These are phyloP conservation scores for Teunomyces pallodes DNA, from an alignment of 805 yeast genomes.

Conservation along the genomic window DNA sequence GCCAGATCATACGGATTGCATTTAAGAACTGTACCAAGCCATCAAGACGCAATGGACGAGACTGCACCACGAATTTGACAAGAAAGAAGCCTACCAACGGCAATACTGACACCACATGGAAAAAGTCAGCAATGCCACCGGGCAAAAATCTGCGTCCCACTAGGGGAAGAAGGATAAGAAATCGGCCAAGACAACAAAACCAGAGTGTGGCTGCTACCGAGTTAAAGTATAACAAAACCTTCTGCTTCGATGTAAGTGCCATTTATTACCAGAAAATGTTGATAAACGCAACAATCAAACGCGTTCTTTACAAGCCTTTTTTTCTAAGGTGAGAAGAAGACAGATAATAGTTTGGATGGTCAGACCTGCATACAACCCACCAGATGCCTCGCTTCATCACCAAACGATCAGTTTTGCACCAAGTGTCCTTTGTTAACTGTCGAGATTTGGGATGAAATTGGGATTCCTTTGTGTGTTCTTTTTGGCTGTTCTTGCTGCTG, in stretches of 20 bases:
- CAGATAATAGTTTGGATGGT: not conserved
- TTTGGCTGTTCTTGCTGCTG: slow-evolving; percentile 23
- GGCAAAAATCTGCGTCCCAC: slow-evolving; percentile 66
- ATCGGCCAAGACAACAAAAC: slow-evolving; percentile 48
- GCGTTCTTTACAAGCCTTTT: not conserved
- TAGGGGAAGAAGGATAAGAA: slow-evolving; percentile 53
- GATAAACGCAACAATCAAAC: not conserved
- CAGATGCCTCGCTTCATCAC: slow-evolving; percentile 6
- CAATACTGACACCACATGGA: slow-evolving; percentile 38
- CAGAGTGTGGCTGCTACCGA: slow-evolving; percentile 41
- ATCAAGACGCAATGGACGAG: slow-evolving; percentile 2
- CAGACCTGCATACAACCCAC: not conserved
- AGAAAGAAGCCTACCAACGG: slow-evolving; percentile 27
- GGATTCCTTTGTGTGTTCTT: slow-evolving; percentile 10
- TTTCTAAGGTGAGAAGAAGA: too few relatives aligned
- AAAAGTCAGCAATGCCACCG: slow-evolving; percentile 70
- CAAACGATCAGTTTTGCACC: slow-evolving; percentile 1
- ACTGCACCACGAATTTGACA: slow-evolving; percentile 12
- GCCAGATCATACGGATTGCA: slow-evolving; percentile 33
- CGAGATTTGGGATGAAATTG: slow-evolving; percentile 10
- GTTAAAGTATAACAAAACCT: slow-evolving; percentile 33
- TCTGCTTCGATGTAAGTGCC: slow-evolving; percentile 29
- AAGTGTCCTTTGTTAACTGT: not conserved
- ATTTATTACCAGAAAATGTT: not conserved
- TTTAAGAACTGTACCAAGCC: slow-evolving; percentile 30